Percentiles rank a stretch among this genome's conserved stretches.
These are phyloP conservation scores for Rhizophagus clarus DNA, from an alignment of 192 early-diverging fungal species.

Conservation along the genomic window DNA sequence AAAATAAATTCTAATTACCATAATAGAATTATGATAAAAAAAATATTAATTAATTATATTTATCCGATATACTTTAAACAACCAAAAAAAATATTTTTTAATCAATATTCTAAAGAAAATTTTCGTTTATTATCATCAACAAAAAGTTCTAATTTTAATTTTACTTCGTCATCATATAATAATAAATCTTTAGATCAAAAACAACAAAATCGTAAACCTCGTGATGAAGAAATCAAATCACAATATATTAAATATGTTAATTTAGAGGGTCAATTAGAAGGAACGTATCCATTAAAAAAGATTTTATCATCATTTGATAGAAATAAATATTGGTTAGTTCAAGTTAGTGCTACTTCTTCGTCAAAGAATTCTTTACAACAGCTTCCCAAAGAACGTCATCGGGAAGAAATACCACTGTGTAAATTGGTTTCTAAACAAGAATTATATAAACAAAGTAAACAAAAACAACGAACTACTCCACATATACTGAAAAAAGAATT, in stretches of 20 bases:
- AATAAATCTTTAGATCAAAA: background rate
- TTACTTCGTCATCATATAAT: too few relatives aligned
- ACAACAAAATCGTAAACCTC: constrained; percentile 34
- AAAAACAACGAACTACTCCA: constrained; percentile 43
- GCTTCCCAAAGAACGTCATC: background rate
- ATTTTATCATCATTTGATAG: constrained; percentile 49
- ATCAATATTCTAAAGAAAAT: background rate
- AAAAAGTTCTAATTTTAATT: too few relatives aligned
- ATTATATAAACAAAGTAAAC: constrained; percentile 47
- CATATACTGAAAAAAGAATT: constrained; percentile 50
- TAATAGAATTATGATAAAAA: background rate
- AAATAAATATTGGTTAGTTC: constrained; percentile 45
- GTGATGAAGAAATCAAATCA: constrained; percentile 58
- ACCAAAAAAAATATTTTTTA: background rate
- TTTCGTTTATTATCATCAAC: background rate
- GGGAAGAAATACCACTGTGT: constrained; percentile 43
- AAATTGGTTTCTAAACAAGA: constrained; percentile 52
- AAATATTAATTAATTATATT: background rate
- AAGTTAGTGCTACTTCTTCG: constrained; percentile 33
- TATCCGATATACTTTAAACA: background rate
- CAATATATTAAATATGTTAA: constrained; percentile 49
- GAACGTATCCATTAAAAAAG: constrained; percentile 34
- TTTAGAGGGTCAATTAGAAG: constrained; percentile 40
- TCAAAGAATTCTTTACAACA: background rate
- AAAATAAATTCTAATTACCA: too few relatives aligned